These are phyloP conservation scores for Diatrype stigma DNA, from an alignment of 2,329 filamentous ascomycete genomes.

Conservation along the genomic window DNA sequence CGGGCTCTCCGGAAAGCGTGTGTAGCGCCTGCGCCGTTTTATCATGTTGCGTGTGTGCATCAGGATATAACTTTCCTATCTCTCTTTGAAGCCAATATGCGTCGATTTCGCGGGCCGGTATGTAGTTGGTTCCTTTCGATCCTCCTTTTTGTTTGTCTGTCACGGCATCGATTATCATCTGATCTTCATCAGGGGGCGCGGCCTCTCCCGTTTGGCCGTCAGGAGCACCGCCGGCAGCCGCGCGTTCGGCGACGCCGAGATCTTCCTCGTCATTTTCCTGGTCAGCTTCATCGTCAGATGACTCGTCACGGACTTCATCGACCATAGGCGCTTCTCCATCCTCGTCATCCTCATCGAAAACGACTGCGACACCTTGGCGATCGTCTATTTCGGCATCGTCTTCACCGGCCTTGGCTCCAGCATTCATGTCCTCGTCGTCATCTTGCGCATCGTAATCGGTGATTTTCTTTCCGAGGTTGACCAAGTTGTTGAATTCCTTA, in stretches of 20 bases:
- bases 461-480: conserved; percentile 97
- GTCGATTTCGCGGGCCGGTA: conserved; percentile 87
- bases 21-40: conserved; percentile 83
- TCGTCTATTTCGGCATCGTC: conserved; percentile 82
- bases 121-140: conserved; percentile 53
- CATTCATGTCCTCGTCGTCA: conserved; percentile 83
- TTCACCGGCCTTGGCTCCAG: conserved; percentile 58
- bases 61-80: conserved; percentile 81
- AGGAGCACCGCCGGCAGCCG: conserved; percentile 46
- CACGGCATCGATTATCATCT: conserved; percentile 74
- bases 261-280: conserved; percentile 57
- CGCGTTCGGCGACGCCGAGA: conserved; percentile 46
- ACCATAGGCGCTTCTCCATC: conserved; percentile 75
- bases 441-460: conserved; percentile 97
- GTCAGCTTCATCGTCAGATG: conserved; percentile 74
- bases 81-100: conserved; percentile 96
- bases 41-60: conserved; percentile 88
- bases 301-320: conserved; percentile 84
- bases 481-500: conserved; percentile 94
- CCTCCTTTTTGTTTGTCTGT: conserved; percentile 42
- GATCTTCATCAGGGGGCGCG: conserved; percentile 58
- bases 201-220: conserved; percentile 45
- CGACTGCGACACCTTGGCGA: conserved; percentile 92
- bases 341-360: conserved; percentile 89
- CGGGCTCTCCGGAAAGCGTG: conserved; percentile 73